These are phyloP conservation scores for Cryptococcus floricola DNA, from an alignment of 1,284 basidiomycete genomes.

Conservation along the genomic window DNA sequence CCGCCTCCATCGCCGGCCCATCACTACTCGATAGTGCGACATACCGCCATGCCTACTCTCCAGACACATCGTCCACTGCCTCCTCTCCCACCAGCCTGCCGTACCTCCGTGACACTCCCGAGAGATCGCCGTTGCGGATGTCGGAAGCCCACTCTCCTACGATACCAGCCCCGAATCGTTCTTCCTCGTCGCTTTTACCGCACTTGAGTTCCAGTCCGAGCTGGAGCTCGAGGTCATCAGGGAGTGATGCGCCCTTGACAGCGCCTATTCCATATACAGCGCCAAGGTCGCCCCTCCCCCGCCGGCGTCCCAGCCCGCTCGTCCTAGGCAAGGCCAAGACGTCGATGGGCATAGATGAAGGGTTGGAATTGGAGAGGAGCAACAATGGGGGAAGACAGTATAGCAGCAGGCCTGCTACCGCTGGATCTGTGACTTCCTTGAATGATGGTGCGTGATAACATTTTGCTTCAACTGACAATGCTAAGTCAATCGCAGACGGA, in stretches of 20 bases:
- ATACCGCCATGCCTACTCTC: conserved; percentile 1
- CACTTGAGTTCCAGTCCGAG: neutral
- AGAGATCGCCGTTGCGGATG: neutral
- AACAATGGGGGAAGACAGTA: neutral
- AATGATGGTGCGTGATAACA: conserved; percentile 12
- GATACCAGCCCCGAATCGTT: neutral
- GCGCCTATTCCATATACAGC: neutral
- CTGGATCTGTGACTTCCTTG: conserved; percentile 9
- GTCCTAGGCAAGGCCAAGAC: conserved; percentile 13
- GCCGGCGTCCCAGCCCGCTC: conserved; percentile 19
- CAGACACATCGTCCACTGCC: neutral
- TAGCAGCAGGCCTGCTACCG: conserved; percentile 1
- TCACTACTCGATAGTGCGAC: conserved; percentile 1
- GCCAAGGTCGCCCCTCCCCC: conserved; percentile 2
- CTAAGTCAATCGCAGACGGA: conserved; percentile 9
- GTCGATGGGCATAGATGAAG: conserved; percentile 20
- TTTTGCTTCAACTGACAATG: neutral
- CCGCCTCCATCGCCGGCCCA: conserved; percentile 8
- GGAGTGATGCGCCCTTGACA: neutral
- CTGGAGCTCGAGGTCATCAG: neutral
- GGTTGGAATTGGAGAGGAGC: conserved; percentile 15
- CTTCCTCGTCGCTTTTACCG: neutral
- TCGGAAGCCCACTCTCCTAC: neutral
- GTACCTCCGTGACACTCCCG: conserved; percentile 7
- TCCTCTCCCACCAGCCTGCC: conserved; percentile 9